Evolutionary conservation across 768 basidiomycete species (phyloP).

Genomic region (Tulasnella sp.): DNA sequence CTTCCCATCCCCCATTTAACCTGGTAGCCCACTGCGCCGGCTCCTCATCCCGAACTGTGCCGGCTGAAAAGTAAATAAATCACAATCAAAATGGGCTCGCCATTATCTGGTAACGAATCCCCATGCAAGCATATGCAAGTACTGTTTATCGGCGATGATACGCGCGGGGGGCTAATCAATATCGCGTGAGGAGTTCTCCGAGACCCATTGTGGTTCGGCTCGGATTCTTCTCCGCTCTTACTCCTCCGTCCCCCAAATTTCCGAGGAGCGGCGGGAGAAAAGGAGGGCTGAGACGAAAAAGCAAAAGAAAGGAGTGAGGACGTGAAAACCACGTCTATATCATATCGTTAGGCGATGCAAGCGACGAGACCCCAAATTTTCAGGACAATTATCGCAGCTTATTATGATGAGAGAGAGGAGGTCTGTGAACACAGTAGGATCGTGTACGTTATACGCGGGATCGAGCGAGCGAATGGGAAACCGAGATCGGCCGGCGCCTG

Average conservation of each 20-base stretch:
- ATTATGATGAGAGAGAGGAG: neutral
- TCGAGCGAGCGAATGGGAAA: neutral
- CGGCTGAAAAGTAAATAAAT: neutral
- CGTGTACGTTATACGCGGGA: neutral
- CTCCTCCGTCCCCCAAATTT: slow-evolving; percentile 8
- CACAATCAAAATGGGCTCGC: neutral
- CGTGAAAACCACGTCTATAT: neutral
- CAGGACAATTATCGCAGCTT: neutral
- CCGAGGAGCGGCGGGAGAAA: neutral
- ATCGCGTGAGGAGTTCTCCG: neutral
- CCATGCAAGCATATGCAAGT: neutral
- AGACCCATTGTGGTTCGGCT: neutral
- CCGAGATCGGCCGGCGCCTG: slow-evolving; percentile 16
- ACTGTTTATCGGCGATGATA: neutral
- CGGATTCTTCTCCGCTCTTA: neutral
- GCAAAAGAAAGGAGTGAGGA: neutral
- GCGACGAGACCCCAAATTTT: neutral
- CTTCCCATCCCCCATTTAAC: neutral
- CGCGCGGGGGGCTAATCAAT: neutral
- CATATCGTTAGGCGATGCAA: neutral
- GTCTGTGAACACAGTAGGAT: neutral
- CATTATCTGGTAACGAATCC: neutral
- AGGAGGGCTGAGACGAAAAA: neutral
- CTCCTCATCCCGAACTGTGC: neutral
- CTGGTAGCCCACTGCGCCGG: slow-evolving; percentile 2